phyloP scores from a whole-genome alignment of 2,329 filamentous ascomycete species.

The Stemphylium lycopersici region DNA sequence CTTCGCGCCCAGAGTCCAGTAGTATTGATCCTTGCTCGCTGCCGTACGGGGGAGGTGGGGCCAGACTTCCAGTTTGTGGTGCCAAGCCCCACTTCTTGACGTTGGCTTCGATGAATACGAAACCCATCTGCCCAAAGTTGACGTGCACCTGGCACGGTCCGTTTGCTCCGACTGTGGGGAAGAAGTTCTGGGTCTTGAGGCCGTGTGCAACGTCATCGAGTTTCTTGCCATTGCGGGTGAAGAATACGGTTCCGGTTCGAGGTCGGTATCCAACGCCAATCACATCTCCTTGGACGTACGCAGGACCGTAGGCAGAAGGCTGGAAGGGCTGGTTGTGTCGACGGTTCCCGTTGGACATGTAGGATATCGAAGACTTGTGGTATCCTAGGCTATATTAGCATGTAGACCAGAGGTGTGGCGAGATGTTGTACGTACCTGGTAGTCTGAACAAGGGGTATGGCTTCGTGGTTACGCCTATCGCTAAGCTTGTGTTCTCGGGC shows the following conservation, averaged over 20 bases:
- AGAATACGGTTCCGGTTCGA: slow-evolving; percentile 93
- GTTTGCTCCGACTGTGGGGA: slow-evolving; percentile 95
- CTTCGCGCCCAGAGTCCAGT: slow-evolving; percentile 75
- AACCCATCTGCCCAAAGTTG: slow-evolving; percentile 96
- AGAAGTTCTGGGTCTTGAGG: slow-evolving; percentile 94
- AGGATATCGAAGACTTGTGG: slow-evolving; percentile 91
- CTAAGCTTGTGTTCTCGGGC: slow-evolving; percentile 83
- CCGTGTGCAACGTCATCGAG: slow-evolving; percentile 93
- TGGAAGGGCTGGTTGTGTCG: slow-evolving; percentile 92
- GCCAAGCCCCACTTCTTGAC: slow-evolving; percentile 99
- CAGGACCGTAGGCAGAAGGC: slow-evolving; percentile 78
- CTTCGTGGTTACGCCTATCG: slow-evolving; percentile 94
- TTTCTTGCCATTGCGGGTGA: slow-evolving; percentile 97
- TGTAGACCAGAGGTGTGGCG: not conserved
- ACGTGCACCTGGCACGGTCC: slow-evolving; percentile 92
- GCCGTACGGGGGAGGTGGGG: slow-evolving; percentile 93
- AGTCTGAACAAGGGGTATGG: slow-evolving; percentile 94
- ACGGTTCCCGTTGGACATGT: slow-evolving; percentile 84
- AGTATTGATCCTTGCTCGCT: slow-evolving; percentile 97
- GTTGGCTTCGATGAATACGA: slow-evolving; percentile 98
- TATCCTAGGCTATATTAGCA: slow-evolving; percentile 64
- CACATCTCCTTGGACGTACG: slow-evolving; percentile 90
- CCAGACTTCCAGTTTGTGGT: slow-evolving; percentile 92
- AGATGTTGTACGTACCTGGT: slow-evolving; percentile 69
- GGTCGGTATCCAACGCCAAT: slow-evolving; percentile 95